Evolutionary conservation across 169 alveolate genomes (phyloP).

Genomic region (Plasmodium adleri): DNA sequence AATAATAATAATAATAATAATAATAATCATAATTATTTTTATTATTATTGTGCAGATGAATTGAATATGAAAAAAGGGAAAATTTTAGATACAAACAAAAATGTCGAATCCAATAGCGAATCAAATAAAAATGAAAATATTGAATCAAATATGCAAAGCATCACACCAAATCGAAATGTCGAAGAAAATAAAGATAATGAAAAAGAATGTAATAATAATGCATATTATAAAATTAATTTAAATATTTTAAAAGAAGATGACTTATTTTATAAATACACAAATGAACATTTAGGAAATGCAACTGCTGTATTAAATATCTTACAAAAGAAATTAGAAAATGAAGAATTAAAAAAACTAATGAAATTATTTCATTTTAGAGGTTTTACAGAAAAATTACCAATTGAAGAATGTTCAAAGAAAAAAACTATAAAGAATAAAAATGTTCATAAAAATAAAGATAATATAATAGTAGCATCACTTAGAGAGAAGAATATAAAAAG

Average conservation of each 20-base stretch:
- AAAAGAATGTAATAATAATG: background rate
- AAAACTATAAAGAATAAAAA: slow-evolving; percentile 2
- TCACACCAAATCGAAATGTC: background rate
- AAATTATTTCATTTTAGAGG: slow-evolving; percentile 16
- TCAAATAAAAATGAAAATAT: too few species aligned
- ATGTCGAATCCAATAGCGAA: background rate
- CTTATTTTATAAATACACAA: background rate
- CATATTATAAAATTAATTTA: slow-evolving; percentile 21
- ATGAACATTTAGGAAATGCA: background rate
- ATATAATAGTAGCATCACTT: background rate
- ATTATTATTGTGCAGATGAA: too few species aligned
- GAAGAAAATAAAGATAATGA: slow-evolving; percentile 9
- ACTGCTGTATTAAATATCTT: slow-evolving; percentile 8
- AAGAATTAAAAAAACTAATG: slow-evolving; percentile 26
- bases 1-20: too few species aligned
- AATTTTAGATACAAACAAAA: background rate
- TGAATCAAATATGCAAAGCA: too few species aligned
- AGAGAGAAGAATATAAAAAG: background rate
- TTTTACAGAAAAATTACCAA: background rate
- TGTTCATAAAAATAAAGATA: background rate
- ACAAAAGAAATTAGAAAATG: slow-evolving; percentile 20
- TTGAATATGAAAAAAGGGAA: background rate
- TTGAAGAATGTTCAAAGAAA: background rate
- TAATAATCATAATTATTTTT: too few species aligned
- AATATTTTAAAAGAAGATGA: slow-evolving; percentile 48